Percentiles rank a stretch among this genome's conserved stretches.
These are phyloP conservation scores for Letharia columbiana DNA, from an alignment of 495 filamentous ascomycete species.

Conservation along the genomic window DNA sequence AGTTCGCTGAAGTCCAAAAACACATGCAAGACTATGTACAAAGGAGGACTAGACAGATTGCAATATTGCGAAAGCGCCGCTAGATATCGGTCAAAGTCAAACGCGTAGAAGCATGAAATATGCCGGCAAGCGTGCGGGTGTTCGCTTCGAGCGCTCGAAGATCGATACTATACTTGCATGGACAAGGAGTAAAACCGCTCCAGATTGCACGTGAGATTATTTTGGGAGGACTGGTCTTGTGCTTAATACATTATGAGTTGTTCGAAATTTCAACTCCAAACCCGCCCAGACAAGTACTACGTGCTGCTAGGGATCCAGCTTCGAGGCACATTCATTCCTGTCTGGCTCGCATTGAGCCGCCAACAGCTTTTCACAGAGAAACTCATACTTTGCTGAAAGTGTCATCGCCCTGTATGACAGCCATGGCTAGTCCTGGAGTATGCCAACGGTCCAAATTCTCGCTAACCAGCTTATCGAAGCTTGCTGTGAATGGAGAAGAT, in stretches of 20 bases:
- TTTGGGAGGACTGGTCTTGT: background rate
- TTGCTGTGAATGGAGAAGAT: conserved; percentile 24
- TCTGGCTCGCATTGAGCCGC: background rate
- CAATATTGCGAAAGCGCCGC: too few species aligned
- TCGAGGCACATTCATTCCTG: background rate
- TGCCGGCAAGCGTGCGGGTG: too few species aligned
- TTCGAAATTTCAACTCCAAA: background rate
- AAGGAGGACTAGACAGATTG: background rate
- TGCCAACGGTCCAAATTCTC: conserved; percentile 34
- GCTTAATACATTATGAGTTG: background rate
- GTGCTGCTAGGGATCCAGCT: background rate
- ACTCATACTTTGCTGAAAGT: conserved; percentile 32
- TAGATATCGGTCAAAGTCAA: too few species aligned
- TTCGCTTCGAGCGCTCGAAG: too few species aligned
- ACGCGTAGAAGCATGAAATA: too few species aligned
- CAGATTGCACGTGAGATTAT: too few species aligned
- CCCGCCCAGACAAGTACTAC: background rate
- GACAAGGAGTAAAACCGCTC: too few species aligned
- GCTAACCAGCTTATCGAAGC: conserved; percentile 31
- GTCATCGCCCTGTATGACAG: conserved; percentile 37
- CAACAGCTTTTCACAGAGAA: too few species aligned
- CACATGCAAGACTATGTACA: background rate
- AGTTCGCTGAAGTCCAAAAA: background rate
- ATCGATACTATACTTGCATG: too few species aligned
- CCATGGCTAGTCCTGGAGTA: conserved; percentile 40